phyloP scores from a whole-genome alignment of 805 yeast genomes.

The Ogataea nakhonphanomensis region DNA sequence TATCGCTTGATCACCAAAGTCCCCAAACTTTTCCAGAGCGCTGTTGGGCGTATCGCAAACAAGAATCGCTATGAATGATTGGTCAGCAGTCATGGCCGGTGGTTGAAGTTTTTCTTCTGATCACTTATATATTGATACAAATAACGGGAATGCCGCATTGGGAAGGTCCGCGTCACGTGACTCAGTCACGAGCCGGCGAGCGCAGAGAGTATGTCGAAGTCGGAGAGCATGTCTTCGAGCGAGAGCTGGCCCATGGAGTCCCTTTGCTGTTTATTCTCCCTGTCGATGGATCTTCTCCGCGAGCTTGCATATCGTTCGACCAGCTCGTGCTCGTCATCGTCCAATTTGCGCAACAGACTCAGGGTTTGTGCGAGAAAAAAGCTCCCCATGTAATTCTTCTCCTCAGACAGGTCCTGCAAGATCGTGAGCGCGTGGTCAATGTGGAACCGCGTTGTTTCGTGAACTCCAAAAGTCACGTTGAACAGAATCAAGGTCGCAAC shows the following conservation, averaged over 20 bases:
- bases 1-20: slow-evolving; percentile 48
- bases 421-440: slow-evolving; percentile 63
- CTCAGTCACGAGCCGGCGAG: slow-evolving; percentile 7
- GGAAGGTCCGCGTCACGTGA: slow-evolving; percentile 3
- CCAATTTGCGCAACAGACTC: slow-evolving; percentile 3
- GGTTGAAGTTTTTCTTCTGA: background rate
- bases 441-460: slow-evolving; percentile 63
- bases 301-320: background rate
- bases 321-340: slow-evolving; percentile 3
- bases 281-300: background rate
- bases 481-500: slow-evolving; percentile 64
- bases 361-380: slow-evolving; percentile 4
- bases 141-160: slow-evolving; percentile 1
- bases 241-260: slow-evolving; percentile 4
- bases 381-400: slow-evolving; percentile 42
- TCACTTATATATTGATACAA: too few relatives aligned
- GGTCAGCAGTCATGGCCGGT: slow-evolving; percentile 6
- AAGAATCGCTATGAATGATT: slow-evolving; percentile 13
- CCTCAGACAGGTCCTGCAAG: slow-evolving; percentile 59
- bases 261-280: background rate
- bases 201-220: slow-evolving; percentile 15
- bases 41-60: slow-evolving; percentile 17
- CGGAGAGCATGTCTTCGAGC: slow-evolving; percentile 15
- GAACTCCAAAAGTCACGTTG: slow-evolving; percentile 72
- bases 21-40: slow-evolving; percentile 36